phyloP scores from a whole-genome alignment of 2,329 filamentous ascomycete species.

The Fusarium sp. region DNA sequence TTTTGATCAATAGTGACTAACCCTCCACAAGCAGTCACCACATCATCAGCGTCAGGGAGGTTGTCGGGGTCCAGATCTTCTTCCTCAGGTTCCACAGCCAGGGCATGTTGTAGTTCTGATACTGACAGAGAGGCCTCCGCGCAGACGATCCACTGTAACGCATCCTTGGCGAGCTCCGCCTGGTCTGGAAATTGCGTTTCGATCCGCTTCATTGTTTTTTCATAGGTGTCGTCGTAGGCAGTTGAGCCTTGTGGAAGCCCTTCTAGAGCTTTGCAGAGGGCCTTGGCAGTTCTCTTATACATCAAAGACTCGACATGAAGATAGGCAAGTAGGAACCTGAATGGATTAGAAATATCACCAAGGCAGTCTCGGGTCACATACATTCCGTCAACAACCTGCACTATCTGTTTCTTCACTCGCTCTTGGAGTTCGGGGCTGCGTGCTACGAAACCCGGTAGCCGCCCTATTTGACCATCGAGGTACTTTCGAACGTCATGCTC shows the following conservation, averaged over 20 bases:
- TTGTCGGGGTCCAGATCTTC: conserved; percentile 48
- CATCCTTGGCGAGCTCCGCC: conserved; percentile 49
- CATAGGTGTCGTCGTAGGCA: conserved; percentile 53
- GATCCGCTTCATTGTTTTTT: background rate
- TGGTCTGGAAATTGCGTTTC: conserved; percentile 19
- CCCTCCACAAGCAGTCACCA: conserved; percentile 54
- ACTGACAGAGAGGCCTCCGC: conserved; percentile 48
- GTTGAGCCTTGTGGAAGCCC: conserved; percentile 38
- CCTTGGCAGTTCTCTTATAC: background rate
- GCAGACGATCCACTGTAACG: conserved; percentile 54
- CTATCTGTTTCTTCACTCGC: conserved; percentile 15
- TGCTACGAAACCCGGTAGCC: background rate
- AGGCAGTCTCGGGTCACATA: background rate
- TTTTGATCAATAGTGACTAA: conserved; percentile 54
- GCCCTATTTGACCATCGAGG: background rate
- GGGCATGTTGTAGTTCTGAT: conserved; percentile 54
- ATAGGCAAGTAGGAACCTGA: conserved; percentile 28
- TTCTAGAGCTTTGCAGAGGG: conserved; percentile 47
- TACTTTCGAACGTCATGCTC: conserved; percentile 27
- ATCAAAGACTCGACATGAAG: conserved; percentile 17
- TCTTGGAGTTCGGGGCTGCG: background rate
- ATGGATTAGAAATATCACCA: background rate
- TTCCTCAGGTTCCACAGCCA: conserved; percentile 49
- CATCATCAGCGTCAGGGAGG: conserved; percentile 43
- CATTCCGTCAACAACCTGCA: conserved; percentile 28